phyloP scores from a whole-genome alignment of 1,284 basidiomycete species.

The Chiua sp. region DNA sequence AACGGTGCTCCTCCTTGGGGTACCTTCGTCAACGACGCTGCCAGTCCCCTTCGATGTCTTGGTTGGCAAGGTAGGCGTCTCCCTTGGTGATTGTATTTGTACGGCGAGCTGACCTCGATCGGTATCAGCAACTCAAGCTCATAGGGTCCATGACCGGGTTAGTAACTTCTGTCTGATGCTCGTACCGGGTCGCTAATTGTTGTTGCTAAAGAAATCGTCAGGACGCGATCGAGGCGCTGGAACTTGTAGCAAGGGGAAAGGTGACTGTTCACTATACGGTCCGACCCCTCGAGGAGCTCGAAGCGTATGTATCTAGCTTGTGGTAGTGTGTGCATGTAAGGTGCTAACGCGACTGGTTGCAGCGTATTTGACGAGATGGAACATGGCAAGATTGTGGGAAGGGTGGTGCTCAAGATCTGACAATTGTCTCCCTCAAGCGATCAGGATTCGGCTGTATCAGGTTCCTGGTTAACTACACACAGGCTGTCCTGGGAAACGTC shows the following conservation, averaged over 20 bases:
- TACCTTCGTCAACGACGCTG: constrained; percentile 44
- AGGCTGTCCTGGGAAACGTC: too few species aligned
- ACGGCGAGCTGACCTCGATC: background rate
- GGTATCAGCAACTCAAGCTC: constrained; percentile 51
- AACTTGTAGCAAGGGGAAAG: constrained; percentile 62
- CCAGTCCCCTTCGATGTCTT: constrained; percentile 61
- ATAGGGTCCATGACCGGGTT: constrained; percentile 66
- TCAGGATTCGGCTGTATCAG: too few species aligned
- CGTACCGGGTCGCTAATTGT: background rate
- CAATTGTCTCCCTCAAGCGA: too few species aligned
- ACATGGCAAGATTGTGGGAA: too few species aligned
- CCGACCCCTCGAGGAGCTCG: too few species aligned
- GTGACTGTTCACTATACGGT: constrained; percentile 42
- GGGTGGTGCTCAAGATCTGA: too few species aligned
- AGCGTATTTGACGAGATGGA: too few species aligned
- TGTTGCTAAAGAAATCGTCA: constrained; percentile 51
- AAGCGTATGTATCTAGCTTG: too few species aligned
- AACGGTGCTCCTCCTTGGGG: constrained; percentile 67
- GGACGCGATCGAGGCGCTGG: constrained; percentile 69
- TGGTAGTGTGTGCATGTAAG: too few species aligned
- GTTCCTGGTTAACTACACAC: too few species aligned
- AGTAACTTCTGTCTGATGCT: constrained; percentile 8
- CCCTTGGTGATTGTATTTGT: too few species aligned
- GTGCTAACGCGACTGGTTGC: too few species aligned
- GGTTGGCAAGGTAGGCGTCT: constrained; percentile 31